Percentiles rank a stretch among this genome's conserved stretches.
phyloP scores from a whole-genome alignment of 2,329 filamentous ascomycete species.

The Chalara sp. region DNA sequence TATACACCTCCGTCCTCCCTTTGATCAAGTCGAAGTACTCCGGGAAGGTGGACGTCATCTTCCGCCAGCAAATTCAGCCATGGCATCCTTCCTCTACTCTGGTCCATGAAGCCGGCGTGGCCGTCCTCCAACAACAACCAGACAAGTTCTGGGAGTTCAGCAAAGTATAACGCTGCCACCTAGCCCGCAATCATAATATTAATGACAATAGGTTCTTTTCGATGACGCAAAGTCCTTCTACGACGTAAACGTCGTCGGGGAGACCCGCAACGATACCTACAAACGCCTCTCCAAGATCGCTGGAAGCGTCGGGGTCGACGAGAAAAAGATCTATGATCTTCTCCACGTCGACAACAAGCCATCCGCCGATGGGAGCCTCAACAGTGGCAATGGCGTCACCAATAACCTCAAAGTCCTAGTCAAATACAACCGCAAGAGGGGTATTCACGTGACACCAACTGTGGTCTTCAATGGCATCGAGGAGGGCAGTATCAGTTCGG shows the following conservation, averaged over 20 bases:
- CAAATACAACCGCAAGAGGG: slow-evolving; percentile 71
- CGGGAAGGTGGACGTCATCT: slow-evolving; percentile 62
- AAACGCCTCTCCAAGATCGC: slow-evolving; percentile 69
- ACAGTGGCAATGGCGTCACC: slow-evolving; percentile 75
- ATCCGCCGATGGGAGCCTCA: slow-evolving; percentile 60
- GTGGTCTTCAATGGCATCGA: slow-evolving; percentile 84
- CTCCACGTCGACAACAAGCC: slow-evolving; percentile 65
- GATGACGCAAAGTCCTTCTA: slow-evolving; percentile 71
- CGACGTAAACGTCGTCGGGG: slow-evolving; percentile 76
- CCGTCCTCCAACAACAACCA: slow-evolving; percentile 65
- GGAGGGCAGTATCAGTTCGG: slow-evolving; percentile 69
- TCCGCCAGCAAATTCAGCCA: slow-evolving; percentile 88
- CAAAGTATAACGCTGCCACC: slow-evolving; percentile 20
- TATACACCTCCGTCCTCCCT: slow-evolving; percentile 61
- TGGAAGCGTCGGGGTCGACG: slow-evolving; percentile 59
- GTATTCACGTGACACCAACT: slow-evolving; percentile 87
- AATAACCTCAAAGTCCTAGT: slow-evolving; percentile 78
- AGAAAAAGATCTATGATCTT: slow-evolving; percentile 60
- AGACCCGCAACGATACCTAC: slow-evolving; percentile 82
- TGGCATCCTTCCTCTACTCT: slow-evolving; percentile 88
- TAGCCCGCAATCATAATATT: neutral
- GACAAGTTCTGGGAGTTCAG: slow-evolving; percentile 75
- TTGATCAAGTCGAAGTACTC: slow-evolving; percentile 54
- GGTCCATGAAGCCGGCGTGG: slow-evolving; percentile 75
- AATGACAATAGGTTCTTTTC: slow-evolving; percentile 34